A percentile compares a stretch with the other conserved stretches of the same genome.
phyloP scores from a whole-genome alignment of 2,329 filamentous ascomycete genomes.

The Raffaelea albimanens region DNA sequence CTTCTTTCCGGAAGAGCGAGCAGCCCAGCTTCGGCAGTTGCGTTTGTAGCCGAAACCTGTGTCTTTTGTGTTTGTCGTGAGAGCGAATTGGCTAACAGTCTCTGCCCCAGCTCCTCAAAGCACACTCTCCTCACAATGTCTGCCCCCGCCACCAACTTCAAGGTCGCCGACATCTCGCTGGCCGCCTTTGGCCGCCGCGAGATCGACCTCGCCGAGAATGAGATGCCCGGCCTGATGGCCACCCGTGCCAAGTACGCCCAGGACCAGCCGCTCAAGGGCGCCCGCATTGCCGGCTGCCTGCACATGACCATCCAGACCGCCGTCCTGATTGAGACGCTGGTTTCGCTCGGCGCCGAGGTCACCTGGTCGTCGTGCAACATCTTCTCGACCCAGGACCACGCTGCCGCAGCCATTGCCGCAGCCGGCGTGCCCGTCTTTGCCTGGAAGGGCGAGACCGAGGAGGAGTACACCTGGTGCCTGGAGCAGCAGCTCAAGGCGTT shows the following conservation, averaged over 20 bases:
- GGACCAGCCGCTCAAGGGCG: constrained; percentile 90
- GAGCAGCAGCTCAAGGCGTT: constrained; percentile 97
- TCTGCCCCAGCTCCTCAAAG: background rate
- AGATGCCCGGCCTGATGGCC: constrained; percentile 97
- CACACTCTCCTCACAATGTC: constrained; percentile 37
- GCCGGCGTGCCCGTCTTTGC: constrained; percentile 77
- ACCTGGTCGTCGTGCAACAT: constrained; percentile 99
- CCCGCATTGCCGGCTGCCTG: constrained; percentile 93
- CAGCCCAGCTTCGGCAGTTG: no score
- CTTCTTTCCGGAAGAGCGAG: no score
- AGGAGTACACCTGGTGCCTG: constrained; percentile 99
- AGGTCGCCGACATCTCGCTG: constrained; percentile 96
- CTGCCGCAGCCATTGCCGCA: constrained; percentile 92
- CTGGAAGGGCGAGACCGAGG: constrained; percentile 89
- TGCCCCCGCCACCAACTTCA: constrained; percentile 87
- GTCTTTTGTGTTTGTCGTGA: no score
- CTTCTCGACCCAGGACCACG: constrained; percentile 98
- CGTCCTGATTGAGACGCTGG: constrained; percentile 97
- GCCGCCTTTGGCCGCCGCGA: constrained; percentile 98
- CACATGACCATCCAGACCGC: constrained; percentile 99
- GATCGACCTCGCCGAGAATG: constrained; percentile 93
- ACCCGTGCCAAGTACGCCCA: constrained; percentile 83
- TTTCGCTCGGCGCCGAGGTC: constrained; percentile 88
- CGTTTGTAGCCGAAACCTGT: no score
- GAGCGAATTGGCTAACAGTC: background rate